These are phyloP conservation scores for Candida easanensis DNA, from an alignment of 805 yeast species.

Conservation along the genomic window DNA sequence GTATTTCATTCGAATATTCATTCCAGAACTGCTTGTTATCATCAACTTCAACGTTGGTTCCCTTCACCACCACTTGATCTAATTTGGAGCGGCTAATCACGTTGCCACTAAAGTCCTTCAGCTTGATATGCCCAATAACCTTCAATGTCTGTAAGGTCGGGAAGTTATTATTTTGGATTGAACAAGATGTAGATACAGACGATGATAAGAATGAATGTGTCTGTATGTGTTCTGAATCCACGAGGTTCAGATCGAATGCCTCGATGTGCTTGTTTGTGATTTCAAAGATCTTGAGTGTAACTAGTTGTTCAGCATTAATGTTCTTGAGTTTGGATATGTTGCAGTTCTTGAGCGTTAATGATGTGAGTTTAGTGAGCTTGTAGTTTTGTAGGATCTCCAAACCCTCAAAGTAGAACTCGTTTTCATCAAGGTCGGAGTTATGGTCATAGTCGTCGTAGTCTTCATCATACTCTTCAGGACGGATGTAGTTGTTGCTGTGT, in stretches of 20 bases:
- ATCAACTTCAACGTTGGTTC: conserved; percentile 12
- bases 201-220: conserved; percentile 11
- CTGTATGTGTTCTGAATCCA: conserved; percentile 12
- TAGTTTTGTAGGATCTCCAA: conserved; percentile 24
- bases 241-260: conserved; percentile 21
- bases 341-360: conserved; percentile 21
- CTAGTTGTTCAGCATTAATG: conserved; percentile 15
- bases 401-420: conserved; percentile 36
- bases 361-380: conserved; percentile 12
- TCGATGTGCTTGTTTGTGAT: conserved; percentile 24
- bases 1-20: not conserved
- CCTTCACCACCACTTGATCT: conserved; percentile 9
- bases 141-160: conserved; percentile 6
- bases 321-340: conserved; percentile 22
- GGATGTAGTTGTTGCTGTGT: conserved; percentile 20
- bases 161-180: conserved; percentile 6
- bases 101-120: conserved; percentile 12
- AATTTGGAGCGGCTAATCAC: conserved; percentile 1
- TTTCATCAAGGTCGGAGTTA: conserved; percentile 33
- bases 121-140: conserved; percentile 14
- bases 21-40: conserved; percentile 5
- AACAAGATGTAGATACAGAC: conserved; percentile 13
- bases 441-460: conserved; percentile 32
- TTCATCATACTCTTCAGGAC: conserved; percentile 17
- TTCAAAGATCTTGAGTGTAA: conserved; percentile 20